Conservation (phyloP, 345 rosid genomes). For the Bretschneidera sinensis region DNA sequence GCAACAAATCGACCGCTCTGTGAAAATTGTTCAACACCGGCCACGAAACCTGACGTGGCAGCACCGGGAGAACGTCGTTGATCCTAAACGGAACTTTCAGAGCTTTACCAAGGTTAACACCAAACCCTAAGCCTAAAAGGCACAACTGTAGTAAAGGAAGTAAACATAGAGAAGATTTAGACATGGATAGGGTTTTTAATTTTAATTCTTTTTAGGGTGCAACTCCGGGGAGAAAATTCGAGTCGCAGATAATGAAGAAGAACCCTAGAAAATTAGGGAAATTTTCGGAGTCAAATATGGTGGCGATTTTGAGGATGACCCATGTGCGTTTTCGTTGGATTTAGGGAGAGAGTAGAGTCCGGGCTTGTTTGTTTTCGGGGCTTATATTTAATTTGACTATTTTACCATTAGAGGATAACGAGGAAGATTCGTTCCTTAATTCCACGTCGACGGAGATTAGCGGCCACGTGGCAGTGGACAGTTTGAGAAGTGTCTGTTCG, state of each 20-base stretch:
- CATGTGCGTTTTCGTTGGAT: constrained; percentile 12
- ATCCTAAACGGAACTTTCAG: constrained; percentile 68
- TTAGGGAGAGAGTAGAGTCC: constrained; percentile 18
- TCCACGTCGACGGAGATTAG: constrained; percentile 20
- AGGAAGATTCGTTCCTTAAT: too few relatives aligned
- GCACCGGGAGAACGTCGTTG: constrained; percentile 76
- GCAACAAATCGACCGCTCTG: constrained; percentile 84
- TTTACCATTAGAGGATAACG: too few relatives aligned
- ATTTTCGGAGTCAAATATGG: neutral
- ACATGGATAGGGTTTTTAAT: constrained; percentile 23
- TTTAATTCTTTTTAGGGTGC: neutral
- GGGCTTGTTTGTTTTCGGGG: constrained; percentile 9
- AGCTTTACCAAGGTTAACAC: constrained; percentile 30
- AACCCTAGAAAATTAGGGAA: neutral
- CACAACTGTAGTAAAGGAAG: constrained; percentile 23
- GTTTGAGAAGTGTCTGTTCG: too few relatives aligned
- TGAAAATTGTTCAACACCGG: constrained; percentile 80
- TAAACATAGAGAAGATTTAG: constrained; percentile 18
- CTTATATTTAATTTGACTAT: too few relatives aligned
- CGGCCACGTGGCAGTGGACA: too few relatives aligned
- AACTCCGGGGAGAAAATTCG: neutral
- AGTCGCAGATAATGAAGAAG: neutral
- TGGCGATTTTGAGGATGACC: constrained; percentile 1
- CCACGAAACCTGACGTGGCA: constrained; percentile 90
- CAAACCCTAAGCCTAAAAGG: constrained; percentile 35